Percentiles rank a stretch among this genome's conserved stretches.
Conservation (phyloP, 768 basidiomycete species). For the Pleurotus giganteus region DNA sequence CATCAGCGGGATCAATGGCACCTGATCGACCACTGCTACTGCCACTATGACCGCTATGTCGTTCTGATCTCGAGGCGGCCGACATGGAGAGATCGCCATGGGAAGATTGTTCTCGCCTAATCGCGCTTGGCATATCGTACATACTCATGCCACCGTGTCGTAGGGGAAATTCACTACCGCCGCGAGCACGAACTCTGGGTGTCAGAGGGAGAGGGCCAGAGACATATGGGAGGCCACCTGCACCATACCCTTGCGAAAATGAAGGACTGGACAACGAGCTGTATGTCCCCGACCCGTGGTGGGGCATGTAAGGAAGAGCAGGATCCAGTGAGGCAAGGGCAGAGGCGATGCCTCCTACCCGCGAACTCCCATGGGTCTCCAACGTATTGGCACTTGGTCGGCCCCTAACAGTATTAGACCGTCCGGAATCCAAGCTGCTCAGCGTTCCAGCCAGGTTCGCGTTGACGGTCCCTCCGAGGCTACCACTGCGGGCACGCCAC, state of each 20-base stretch:
- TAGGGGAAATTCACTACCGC: neutral
- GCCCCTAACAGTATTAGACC: neutral
- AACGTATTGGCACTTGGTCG: neutral
- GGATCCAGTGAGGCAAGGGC: conserved; percentile 28
- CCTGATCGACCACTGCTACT: neutral
- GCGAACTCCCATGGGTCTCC: neutral
- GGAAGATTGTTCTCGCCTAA: neutral
- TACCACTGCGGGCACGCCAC: conserved; percentile 11
- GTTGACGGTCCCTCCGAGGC: neutral
- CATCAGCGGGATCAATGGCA: neutral
- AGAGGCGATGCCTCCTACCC: conserved; percentile 14
- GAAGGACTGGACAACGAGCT: conserved; percentile 1
- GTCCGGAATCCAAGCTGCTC: neutral
- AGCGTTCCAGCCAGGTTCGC: neutral
- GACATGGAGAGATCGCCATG: conserved; percentile 4
- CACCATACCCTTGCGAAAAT: neutral
- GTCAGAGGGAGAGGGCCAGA: conserved; percentile 6
- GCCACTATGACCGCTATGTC: conserved; percentile 3
- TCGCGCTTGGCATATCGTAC: conserved; percentile 5
- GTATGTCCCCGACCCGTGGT: neutral
- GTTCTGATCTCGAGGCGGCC: neutral
- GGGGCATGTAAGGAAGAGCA: conserved; percentile 11
- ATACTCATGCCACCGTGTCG: conserved; percentile 1
- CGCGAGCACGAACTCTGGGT: conserved; percentile 1
- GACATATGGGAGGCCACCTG: conserved; percentile 4